A percentile compares a stretch with the other conserved stretches of the same genome.
Evolutionary conservation across 2,329 filamentous ascomycete species (phyloP).

Genomic region (Aspergillus felis): DNA sequence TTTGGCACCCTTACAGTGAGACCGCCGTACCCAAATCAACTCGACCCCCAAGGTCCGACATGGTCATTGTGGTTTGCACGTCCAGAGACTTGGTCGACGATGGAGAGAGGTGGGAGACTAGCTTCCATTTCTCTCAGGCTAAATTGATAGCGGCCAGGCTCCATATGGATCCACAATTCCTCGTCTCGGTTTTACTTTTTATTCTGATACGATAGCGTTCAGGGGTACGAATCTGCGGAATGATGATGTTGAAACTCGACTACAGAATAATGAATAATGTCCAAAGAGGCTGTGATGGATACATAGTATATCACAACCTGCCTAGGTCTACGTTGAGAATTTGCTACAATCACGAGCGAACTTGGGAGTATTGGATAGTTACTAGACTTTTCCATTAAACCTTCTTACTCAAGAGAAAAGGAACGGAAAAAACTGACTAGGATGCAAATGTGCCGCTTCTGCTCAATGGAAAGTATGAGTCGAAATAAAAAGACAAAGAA

Average conservation of each 20-base stretch:
- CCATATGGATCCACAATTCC: not conserved
- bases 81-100: not conserved
- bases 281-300: too few relatives aligned
- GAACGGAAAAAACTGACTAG: not conserved
- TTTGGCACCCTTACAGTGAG: not conserved
- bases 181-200: not conserved
- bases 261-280: too few relatives aligned
- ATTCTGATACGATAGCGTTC: too few relatives aligned
- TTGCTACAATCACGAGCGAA: not conserved
- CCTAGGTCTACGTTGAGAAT: not conserved
- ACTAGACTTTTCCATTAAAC: not conserved
- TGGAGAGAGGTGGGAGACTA: not conserved
- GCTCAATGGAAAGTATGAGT: constrained; percentile 4
- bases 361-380: not conserved
- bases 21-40: not conserved
- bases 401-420: not conserved
- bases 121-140: not conserved
- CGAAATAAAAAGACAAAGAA: constrained; percentile 8
- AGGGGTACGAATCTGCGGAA: not conserved
- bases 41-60: not conserved
- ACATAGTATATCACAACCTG: not conserved
- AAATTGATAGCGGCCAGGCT: not conserved
- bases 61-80: too few relatives aligned
- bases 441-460: not conserved
- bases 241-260: not conserved